A percentile compares a stretch with the other conserved stretches of the same genome.
These are phyloP conservation scores for Aureobasidium sp. DNA, from an alignment of 2,329 filamentous ascomycete genomes.

Conservation along the genomic window DNA sequence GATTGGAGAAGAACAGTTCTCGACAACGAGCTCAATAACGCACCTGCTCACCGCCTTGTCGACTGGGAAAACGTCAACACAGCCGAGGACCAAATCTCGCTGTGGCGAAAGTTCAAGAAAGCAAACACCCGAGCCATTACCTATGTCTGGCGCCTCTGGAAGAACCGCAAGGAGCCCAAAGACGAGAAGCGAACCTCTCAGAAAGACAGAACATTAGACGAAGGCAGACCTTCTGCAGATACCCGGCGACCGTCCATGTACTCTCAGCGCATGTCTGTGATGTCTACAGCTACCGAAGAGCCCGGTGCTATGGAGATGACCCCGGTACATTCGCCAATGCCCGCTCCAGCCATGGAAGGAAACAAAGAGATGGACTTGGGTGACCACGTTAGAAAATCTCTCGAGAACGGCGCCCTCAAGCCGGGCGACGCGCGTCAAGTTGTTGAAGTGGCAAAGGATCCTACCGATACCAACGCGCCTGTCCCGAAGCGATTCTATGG, in stretches of 20 bases:
- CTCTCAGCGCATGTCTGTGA: slow-evolving; percentile 44
- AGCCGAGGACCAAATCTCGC: slow-evolving; percentile 71
- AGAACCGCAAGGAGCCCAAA: slow-evolving; percentile 31
- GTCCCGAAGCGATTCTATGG: slow-evolving; percentile 47
- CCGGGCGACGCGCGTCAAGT: slow-evolving; percentile 19
- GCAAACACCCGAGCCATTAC: slow-evolving; percentile 57
- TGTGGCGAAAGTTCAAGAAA: slow-evolving; percentile 89
- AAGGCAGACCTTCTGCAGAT: slow-evolving; percentile 57
- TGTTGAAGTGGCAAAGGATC: slow-evolving; percentile 23
- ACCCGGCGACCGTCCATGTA: slow-evolving; percentile 51
- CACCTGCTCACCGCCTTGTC: slow-evolving; percentile 78
- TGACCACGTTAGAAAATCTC: slow-evolving; percentile 6
- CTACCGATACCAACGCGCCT: slow-evolving; percentile 36
- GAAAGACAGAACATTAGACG: slow-evolving; percentile 42
- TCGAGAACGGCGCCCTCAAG: slow-evolving; percentile 17
- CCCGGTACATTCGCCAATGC: slow-evolving; percentile 74
- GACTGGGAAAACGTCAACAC: slow-evolving; percentile 93
- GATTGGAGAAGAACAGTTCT: slow-evolving; percentile 87
- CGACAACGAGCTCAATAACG: slow-evolving; percentile 92
- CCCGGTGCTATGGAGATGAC: slow-evolving; percentile 86
- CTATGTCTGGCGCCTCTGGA: slow-evolving; percentile 44
- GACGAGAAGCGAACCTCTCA: slow-evolving; percentile 41
- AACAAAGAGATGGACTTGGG: slow-evolving; percentile 23
- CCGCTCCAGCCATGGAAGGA: slow-evolving; percentile 40
- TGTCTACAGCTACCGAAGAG: slow-evolving; percentile 23